phyloP scores from a whole-genome alignment of 2,329 filamentous ascomycete species.

The Rachicladosporium sp. region DNA sequence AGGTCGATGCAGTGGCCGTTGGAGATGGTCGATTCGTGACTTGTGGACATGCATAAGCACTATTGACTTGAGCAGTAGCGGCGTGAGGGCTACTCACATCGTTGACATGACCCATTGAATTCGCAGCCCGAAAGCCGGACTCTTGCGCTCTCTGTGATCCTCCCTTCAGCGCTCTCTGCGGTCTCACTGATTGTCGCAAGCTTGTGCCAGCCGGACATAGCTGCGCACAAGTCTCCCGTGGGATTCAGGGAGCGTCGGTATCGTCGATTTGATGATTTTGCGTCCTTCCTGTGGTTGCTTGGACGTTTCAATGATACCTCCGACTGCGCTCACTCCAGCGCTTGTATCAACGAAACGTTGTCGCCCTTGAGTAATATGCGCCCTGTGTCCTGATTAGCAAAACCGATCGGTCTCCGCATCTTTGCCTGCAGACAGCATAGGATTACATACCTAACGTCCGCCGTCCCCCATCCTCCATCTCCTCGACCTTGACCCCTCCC shows the following conservation, averaged over 20 bases:
- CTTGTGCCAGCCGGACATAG: too few relatives aligned
- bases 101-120: neutral
- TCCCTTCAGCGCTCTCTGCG: too few relatives aligned
- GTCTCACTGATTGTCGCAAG: too few relatives aligned
- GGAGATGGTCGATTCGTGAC: constrained; percentile 20
- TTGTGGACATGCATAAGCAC: constrained; percentile 41
- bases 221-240: neutral
- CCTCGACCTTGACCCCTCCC: constrained; percentile 60
- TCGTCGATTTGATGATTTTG: neutral
- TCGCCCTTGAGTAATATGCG: constrained; percentile 82
- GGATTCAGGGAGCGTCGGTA: neutral
- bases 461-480: constrained; percentile 59
- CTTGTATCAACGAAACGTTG: constrained; percentile 69
- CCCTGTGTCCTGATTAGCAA: constrained; percentile 36
- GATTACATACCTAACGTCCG: too few relatives aligned
- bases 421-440: too few relatives aligned
- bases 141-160: neutral
- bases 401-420: neutral
- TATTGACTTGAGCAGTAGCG: constrained; percentile 4
- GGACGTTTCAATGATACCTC: neutral
- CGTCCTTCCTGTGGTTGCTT: neutral
- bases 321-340: constrained; percentile 9
- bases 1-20: constrained; percentile 51
- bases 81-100: constrained; percentile 11
- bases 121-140: constrained; percentile 1